phyloP scores from a whole-genome alignment of 1,284 basidiomycete species.

The Ustilago crameri region DNA sequence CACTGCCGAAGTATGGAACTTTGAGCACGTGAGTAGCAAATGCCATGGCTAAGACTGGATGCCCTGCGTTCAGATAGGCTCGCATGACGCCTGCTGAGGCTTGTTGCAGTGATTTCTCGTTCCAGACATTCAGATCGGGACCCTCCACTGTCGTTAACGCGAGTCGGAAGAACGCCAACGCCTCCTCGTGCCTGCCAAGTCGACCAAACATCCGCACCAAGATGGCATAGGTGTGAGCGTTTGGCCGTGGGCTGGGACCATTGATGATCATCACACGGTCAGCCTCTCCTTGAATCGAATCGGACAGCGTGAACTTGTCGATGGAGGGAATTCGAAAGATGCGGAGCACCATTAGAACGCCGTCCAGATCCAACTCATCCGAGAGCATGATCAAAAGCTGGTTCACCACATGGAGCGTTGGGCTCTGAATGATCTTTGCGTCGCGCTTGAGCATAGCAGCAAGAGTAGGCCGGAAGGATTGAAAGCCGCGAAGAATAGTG shows the following conservation, averaged over 20 bases:
- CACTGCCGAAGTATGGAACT: constrained; percentile 32
- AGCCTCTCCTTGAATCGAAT: too few relatives aligned
- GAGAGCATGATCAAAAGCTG: constrained; percentile 16
- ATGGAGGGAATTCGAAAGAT: constrained; percentile 34
- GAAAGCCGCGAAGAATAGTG: constrained; percentile 41
- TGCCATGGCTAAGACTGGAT: constrained; percentile 25
- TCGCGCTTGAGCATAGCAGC: constrained; percentile 22
- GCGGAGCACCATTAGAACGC: constrained; percentile 25
- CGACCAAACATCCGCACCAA: constrained; percentile 24
- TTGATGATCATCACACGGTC: constrained; percentile 6
- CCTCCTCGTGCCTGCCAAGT: constrained; percentile 16
- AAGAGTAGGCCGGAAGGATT: constrained; percentile 29
- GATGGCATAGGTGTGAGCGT: constrained; percentile 21
- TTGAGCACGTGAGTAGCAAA: constrained; percentile 27
- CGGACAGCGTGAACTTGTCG: not conserved
- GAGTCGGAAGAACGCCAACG: constrained; percentile 18
- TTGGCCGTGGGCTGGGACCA: constrained; percentile 23
- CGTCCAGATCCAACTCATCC: constrained; percentile 26
- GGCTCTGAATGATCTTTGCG: constrained; percentile 31
- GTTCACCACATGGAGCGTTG: constrained; percentile 37
- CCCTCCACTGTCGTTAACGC: not conserved
- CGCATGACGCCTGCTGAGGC: constrained; percentile 23
- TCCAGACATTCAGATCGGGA: not conserved
- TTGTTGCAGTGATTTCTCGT: constrained; percentile 9
- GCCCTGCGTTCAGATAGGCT: constrained; percentile 18